These are phyloP conservation scores for Thozetella sp. DNA, from an alignment of 495 filamentous ascomycete species.

Conservation along the genomic window DNA sequence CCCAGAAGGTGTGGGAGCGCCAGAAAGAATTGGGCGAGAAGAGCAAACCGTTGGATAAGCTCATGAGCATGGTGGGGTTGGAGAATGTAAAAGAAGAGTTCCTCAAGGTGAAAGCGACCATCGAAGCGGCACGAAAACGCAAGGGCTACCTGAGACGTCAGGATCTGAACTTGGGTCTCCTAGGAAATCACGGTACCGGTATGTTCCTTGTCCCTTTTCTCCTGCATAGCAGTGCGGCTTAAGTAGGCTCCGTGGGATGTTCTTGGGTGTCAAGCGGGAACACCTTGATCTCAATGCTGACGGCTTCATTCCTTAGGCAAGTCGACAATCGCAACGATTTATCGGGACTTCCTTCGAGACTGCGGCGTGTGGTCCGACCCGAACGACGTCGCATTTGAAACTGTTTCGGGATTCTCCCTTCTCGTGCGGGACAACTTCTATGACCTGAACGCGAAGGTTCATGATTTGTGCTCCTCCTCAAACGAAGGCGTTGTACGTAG, in stretches of 20 bases:
- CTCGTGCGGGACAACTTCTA: background rate
- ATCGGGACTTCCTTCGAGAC: slow-evolving; percentile 56
- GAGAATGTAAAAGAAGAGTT: slow-evolving; percentile 62
- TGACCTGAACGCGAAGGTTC: background rate
- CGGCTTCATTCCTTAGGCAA: too few species aligned
- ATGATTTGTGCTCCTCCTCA: too few species aligned
- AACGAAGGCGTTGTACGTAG: too few species aligned
- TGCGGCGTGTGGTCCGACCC: slow-evolving; percentile 50
- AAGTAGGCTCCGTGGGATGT: too few species aligned
- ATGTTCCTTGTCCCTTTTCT: too few species aligned
- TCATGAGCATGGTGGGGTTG: slow-evolving; percentile 65
- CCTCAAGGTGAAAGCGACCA: slow-evolving; percentile 55
- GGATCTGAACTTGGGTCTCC: slow-evolving; percentile 54
- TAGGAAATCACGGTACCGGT: slow-evolving; percentile 70
- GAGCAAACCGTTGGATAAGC: too few species aligned
- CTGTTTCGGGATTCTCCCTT: background rate
- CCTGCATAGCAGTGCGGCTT: too few species aligned
- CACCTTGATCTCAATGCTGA: too few species aligned
- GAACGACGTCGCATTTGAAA: background rate
- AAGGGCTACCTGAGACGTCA: slow-evolving; percentile 49
- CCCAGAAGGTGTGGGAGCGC: too few species aligned
- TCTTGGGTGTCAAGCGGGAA: too few species aligned
- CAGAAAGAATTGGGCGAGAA: too few species aligned
- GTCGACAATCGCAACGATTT: slow-evolving; percentile 66
- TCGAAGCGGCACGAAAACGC: slow-evolving; percentile 46